These are phyloP conservation scores for Entomortierella lignicola DNA, from an alignment of 192 early-diverging fungal species.

Conservation along the genomic window DNA sequence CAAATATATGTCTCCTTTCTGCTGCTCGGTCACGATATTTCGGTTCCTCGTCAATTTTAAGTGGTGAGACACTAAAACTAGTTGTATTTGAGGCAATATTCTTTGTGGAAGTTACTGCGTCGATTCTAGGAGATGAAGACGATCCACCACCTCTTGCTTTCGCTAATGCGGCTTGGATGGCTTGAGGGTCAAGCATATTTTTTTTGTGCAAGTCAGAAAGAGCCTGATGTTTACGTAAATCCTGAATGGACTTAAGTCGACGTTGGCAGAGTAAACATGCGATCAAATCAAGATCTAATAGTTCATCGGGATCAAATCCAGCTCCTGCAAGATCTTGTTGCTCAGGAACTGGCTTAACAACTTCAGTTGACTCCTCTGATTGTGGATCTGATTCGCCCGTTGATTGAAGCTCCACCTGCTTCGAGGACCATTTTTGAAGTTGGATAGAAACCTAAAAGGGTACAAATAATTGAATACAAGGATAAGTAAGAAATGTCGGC, in stretches of 20 bases:
- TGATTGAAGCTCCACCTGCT: slow-evolving; percentile 37
- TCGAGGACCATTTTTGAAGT: slow-evolving; percentile 45
- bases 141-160: slow-evolving; percentile 23
- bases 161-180: slow-evolving; percentile 19
- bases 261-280: slow-evolving; percentile 73
- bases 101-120: slow-evolving; percentile 3
- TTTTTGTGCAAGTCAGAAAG: slow-evolving; percentile 72
- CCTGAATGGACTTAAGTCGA: slow-evolving; percentile 61
- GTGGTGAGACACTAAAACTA: not conserved
- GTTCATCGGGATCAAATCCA: slow-evolving; percentile 39
- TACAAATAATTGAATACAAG: no score
- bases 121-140: not conserved
- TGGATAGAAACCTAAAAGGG: slow-evolving; percentile 48
- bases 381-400: not conserved
- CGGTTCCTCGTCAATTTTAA: slow-evolving; percentile 20
- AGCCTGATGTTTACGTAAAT: slow-evolving; percentile 64
- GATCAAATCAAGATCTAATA: slow-evolving; percentile 54
- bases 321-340: not conserved
- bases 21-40: slow-evolving; percentile 75
- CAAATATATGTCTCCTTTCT: slow-evolving; percentile 68
- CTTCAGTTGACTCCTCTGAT: not conserved
- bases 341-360: not conserved
- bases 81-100: not conserved
- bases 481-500: no score
- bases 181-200: slow-evolving; percentile 27